These are phyloP conservation scores for Penicillium samsonianum DNA, from an alignment of 495 filamentous ascomycete species.

Conservation along the genomic window DNA sequence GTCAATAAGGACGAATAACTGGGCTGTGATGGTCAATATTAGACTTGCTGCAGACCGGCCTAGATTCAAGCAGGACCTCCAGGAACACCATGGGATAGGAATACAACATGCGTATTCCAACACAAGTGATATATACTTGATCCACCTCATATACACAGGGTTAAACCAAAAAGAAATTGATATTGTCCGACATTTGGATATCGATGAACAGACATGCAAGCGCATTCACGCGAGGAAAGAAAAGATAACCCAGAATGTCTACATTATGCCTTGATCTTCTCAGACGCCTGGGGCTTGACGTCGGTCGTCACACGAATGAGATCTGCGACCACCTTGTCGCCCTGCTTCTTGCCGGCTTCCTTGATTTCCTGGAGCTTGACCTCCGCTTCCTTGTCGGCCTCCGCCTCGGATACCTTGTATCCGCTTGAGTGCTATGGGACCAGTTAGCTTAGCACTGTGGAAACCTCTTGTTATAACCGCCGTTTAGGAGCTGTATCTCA, in stretches of 20 bases:
- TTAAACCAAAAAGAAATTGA: conserved; percentile 21
- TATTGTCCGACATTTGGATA: conserved; percentile 32
- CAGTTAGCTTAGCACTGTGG: background rate
- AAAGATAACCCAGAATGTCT: conserved; percentile 20
- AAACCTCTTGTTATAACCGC: background rate
- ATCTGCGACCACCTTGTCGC: conserved; percentile 75
- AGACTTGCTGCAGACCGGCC: background rate
- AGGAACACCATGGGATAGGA: background rate
- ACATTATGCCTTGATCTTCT: conserved; percentile 51
- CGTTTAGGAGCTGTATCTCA: conserved; percentile 37
- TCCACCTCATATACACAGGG: background rate
- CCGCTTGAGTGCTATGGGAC: conserved; percentile 71
- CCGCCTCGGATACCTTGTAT: conserved; percentile 84
- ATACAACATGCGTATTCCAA: background rate
- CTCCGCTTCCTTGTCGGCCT: conserved; percentile 80
- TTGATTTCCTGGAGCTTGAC: conserved; percentile 80
- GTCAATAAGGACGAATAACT: background rate
- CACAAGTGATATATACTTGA: background rate
- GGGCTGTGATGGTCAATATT: background rate
- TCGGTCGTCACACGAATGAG: conserved; percentile 77
- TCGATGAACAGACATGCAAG: conserved; percentile 32
- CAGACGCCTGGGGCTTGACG: conserved; percentile 70
- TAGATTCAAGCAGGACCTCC: background rate
- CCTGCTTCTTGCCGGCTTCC: conserved; percentile 72
- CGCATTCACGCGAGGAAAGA: conserved; percentile 26